These are phyloP conservation scores for Paramyrothecium sp. DNA, from an alignment of 2,329 filamentous ascomycete genomes.

Conservation along the genomic window DNA sequence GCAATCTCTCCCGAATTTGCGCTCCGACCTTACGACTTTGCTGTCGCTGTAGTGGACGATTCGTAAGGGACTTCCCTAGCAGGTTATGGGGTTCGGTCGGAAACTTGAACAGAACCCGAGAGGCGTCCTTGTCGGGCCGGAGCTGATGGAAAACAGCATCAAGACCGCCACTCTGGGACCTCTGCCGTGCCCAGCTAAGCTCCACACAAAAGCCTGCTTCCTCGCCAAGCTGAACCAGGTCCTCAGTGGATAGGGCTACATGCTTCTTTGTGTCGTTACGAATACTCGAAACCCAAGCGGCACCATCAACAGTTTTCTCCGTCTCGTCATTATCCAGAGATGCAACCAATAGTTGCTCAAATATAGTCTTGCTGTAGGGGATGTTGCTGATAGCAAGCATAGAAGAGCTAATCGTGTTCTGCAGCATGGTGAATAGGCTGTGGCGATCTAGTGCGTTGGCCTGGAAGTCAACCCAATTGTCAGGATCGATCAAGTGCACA, in stretches of 20 bases:
- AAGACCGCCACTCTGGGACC: constrained; percentile 18
- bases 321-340: constrained; percentile 1
- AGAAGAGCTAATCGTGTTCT: neutral
- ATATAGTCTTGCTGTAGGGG: constrained; percentile 26
- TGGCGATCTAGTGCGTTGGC: constrained; percentile 5
- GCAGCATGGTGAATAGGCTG: neutral
- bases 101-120: constrained; percentile 17
- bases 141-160: constrained; percentile 32
- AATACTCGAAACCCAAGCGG: constrained; percentile 8
- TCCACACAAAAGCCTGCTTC: constrained; percentile 43
- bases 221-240: constrained; percentile 18
- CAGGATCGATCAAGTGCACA: constrained; percentile 8
- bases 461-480: constrained; percentile 18
- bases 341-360: constrained; percentile 18
- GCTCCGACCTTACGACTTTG: neutral
- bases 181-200: constrained; percentile 40
- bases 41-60: constrained; percentile 8
- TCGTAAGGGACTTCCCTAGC: constrained; percentile 4
- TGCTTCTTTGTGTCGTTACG: neutral
- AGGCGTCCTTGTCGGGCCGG: constrained; percentile 12
- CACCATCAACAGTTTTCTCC: neutral
- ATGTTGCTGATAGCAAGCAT: constrained; percentile 22
- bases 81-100: constrained; percentile 13
- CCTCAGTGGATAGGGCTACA: constrained; percentile 10
- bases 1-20: constrained; percentile 1